Percentiles rank a stretch among this genome's conserved stretches.
Conservation (phyloP, 2,329 filamentous ascomycete species). For the Zasmidium citrigriseum region DNA sequence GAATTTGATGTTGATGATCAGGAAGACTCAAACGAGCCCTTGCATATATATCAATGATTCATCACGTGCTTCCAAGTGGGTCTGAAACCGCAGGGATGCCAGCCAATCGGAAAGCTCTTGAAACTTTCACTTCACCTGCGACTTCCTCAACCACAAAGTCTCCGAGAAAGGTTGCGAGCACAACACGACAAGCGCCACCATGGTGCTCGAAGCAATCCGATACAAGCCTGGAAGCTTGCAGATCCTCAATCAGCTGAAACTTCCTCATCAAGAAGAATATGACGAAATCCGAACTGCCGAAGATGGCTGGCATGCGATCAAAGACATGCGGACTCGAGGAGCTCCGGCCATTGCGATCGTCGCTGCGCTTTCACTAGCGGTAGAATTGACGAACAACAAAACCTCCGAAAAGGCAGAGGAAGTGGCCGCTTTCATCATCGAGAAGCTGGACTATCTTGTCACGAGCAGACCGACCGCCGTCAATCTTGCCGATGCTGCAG, state of each 20-base stretch:
- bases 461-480: conserved; percentile 91
- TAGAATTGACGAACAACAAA: conserved; percentile 69
- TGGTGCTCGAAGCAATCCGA: conserved; percentile 73
- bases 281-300: conserved; percentile 69
- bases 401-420: conserved; percentile 58
- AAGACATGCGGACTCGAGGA: conserved; percentile 74
- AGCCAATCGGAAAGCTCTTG: background rate
- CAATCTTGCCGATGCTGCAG: conserved; percentile 86
- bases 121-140: background rate
- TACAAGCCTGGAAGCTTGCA: conserved; percentile 71
- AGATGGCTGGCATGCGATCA: conserved; percentile 81
- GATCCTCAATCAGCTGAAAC: conserved; percentile 79
- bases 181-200: conserved; percentile 21
- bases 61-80: background rate
- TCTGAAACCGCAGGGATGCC: background rate
- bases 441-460: conserved; percentile 81
- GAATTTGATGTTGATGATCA: too few species aligned
- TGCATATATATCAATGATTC: conserved; percentile 4
- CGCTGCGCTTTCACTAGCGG: conserved; percentile 83
- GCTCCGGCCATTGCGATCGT: conserved; percentile 98
- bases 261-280: conserved; percentile 79
- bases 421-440: conserved; percentile 67
- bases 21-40: too few species aligned
- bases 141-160: background rate
- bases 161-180: background rate